phyloP scores from a whole-genome alignment of 805 yeast species.

The Tetrapisispora fleetii region DNA sequence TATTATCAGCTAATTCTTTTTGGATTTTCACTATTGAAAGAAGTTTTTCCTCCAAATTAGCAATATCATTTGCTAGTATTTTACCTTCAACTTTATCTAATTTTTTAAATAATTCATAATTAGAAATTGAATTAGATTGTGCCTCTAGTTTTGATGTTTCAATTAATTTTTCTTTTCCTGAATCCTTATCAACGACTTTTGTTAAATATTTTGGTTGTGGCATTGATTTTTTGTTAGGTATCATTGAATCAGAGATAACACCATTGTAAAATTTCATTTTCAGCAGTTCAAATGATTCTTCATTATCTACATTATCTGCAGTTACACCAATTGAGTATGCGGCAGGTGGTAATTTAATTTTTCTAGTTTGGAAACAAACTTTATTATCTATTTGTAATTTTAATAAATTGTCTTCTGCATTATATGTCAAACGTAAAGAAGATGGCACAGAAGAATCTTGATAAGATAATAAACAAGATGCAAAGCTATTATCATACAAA shows the following conservation, averaged over 20 bases:
- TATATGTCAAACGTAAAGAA: constrained; percentile 56
- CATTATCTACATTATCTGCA: constrained; percentile 35
- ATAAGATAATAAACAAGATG: constrained; percentile 47
- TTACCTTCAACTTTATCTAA: constrained; percentile 28
- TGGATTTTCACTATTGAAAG: constrained; percentile 18
- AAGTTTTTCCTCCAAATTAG: constrained; percentile 17
- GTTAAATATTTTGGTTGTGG: constrained; percentile 38
- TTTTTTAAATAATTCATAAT: constrained; percentile 22
- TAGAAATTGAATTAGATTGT: constrained; percentile 14
- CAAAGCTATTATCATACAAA: constrained; percentile 34
- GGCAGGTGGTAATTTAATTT: constrained; percentile 36
- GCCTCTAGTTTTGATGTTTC: constrained; percentile 22
- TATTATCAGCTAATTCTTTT: constrained; percentile 14
- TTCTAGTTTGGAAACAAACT: constrained; percentile 56
- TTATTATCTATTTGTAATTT: constrained; percentile 67
- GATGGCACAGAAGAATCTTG: constrained; percentile 64
- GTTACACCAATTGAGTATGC: constrained; percentile 44
- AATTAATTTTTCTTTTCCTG: constrained; percentile 26
- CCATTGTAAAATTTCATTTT: constrained; percentile 46
- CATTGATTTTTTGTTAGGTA: constrained; percentile 43
- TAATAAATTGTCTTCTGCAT: constrained; percentile 34
- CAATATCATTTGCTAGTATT: constrained; percentile 28
- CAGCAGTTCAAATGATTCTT: constrained; percentile 58
- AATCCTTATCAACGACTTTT: constrained; percentile 30
- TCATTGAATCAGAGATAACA: constrained; percentile 45